phyloP scores from a whole-genome alignment of 2,329 filamentous ascomycete genomes.

The Monilinia polystroma region DNA sequence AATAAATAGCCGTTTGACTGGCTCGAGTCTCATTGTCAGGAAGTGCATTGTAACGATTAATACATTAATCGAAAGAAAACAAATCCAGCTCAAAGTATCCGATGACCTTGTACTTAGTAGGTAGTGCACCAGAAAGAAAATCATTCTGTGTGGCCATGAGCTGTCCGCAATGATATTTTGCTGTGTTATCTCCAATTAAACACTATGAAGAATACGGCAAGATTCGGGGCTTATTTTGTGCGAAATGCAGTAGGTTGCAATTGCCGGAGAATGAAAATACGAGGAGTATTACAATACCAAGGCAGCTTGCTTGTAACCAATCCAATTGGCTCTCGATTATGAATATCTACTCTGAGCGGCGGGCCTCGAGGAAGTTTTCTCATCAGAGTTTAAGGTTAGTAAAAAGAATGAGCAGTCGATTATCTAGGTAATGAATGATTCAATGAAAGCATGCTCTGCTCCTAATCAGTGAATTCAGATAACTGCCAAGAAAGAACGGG shows the following conservation, averaged over 20 bases:
- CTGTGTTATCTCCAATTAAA: not conserved
- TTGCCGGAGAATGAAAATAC: not conserved
- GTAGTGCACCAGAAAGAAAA: conserved; percentile 8
- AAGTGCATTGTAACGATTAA: conserved; percentile 20
- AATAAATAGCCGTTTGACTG: not conserved
- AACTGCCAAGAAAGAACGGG: not conserved
- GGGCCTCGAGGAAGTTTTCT: not conserved
- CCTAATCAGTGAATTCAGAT: not conserved
- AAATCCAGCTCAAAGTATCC: conserved; percentile 9
- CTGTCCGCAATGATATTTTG: not conserved
- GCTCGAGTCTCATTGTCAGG: conserved; percentile 1
- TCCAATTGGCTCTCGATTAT: not conserved
- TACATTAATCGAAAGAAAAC: conserved; percentile 18
- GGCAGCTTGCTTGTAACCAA: not conserved
- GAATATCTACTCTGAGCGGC: not conserved
- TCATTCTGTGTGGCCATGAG: not conserved
- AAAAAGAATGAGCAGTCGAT: not conserved
- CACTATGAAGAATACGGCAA: not conserved
- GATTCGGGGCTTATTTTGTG: not conserved
- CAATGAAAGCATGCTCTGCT: conserved; percentile 2
- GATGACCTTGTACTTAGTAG: conserved; percentile 9
- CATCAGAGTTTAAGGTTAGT: not conserved
- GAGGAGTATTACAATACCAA: not conserved
- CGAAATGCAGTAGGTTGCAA: not conserved
- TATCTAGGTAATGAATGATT: not conserved